Percentiles rank a stretch among this genome's conserved stretches.
Conservation (phyloP, 2,329 filamentous ascomycete genomes). For the Boeremia exigua region DNA sequence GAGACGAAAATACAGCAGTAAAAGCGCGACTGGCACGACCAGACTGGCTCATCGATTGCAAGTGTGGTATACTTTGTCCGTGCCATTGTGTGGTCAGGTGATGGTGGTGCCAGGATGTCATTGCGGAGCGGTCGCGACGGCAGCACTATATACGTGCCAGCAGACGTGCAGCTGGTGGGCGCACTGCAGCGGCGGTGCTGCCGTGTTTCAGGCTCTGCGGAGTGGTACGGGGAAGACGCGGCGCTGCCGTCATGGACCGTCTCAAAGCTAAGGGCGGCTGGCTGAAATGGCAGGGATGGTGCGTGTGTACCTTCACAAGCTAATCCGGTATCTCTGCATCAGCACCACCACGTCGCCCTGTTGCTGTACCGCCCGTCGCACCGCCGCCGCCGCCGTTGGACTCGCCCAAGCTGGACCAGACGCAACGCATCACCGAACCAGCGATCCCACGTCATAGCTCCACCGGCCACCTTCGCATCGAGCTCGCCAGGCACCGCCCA, state of each 20-base stretch:
- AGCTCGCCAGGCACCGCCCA: neutral
- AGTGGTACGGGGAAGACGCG: conserved; percentile 17
- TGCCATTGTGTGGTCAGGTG: no score
- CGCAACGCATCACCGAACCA: neutral
- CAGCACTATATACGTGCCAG: no score
- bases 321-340: conserved; percentile 11
- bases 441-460: conserved; percentile 1
- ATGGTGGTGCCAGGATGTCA: no score
- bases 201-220: conserved; percentile 1
- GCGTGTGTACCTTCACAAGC: conserved; percentile 34
- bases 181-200: neutral
- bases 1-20: no score
- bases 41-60: no score
- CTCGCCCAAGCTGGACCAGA: neutral
- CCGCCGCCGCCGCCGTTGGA: neutral
- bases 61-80: no score
- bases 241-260: conserved; percentile 7
- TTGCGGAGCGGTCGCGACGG: no score
- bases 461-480: conserved; percentile 22
- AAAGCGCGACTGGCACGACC: no score
- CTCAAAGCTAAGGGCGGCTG: conserved; percentile 21
- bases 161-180: neutral
- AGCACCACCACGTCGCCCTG: neutral
- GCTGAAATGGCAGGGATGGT: conserved; percentile 21
- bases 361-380: conserved; percentile 1